Percentiles rank a stretch among this genome's conserved stretches.
phyloP scores from a whole-genome alignment of 140 eudicot species.

The Cichorium intybus region DNA sequence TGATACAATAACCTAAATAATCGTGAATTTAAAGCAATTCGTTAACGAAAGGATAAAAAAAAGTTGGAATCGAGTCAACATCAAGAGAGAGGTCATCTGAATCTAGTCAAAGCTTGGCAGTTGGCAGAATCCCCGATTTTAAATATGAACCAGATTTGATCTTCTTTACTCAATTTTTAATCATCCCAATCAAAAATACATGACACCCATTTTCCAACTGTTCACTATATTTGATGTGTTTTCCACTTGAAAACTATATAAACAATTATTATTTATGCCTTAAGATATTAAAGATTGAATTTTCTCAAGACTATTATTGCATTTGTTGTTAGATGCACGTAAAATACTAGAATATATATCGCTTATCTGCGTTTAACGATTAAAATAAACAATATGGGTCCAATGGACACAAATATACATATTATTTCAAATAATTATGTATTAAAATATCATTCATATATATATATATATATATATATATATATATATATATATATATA shows the following conservation, averaged over 20 bases:
- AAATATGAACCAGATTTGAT: slow-evolving; percentile 30
- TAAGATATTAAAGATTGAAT: neutral
- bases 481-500: no score
- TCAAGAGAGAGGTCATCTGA: slow-evolving; percentile 34
- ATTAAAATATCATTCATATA: no score
- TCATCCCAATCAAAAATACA: neutral
- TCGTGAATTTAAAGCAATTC: neutral
- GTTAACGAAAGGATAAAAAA: neutral
- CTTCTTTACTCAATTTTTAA: slow-evolving; percentile 18
- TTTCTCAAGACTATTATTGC: neutral
- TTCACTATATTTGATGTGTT: slow-evolving; percentile 8
- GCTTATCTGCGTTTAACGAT: neutral
- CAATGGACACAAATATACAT: neutral
- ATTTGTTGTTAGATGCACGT: no score
- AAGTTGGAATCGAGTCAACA: slow-evolving; percentile 19
- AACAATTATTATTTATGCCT: neutral
- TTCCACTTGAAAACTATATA: neutral
- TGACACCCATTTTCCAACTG: slow-evolving; percentile 32
- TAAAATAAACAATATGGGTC: neutral
- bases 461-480: no score
- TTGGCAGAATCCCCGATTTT: slow-evolving; percentile 29
- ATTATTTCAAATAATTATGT: no score
- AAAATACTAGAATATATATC: neutral
- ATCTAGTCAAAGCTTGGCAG: slow-evolving; percentile 38
- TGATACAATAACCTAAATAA: neutral